Percentiles rank a stretch among this genome's conserved stretches.
Evolutionary conservation across 2,329 filamentous ascomycete genomes (phyloP).

Genomic region (Diaporthe ilicicola): DNA sequence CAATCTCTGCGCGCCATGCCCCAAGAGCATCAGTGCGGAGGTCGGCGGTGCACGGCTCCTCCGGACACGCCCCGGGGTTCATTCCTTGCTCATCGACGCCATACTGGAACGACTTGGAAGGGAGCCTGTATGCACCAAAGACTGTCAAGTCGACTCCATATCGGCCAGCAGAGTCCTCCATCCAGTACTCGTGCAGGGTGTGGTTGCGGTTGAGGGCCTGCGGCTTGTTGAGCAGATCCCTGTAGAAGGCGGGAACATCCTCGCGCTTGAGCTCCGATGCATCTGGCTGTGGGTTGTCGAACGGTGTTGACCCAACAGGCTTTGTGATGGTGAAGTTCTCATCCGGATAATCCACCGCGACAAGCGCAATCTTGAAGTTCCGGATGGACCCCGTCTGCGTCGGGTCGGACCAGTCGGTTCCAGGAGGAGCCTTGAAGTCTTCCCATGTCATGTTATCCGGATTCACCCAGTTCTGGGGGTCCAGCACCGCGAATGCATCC

Average conservation of each 20-base stretch:
- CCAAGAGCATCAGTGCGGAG: slow-evolving; percentile 58
- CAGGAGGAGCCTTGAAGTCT: slow-evolving; percentile 56
- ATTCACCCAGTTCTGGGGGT: slow-evolving; percentile 61
- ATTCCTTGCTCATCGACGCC: slow-evolving; percentile 55
- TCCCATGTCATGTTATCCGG: slow-evolving; percentile 63
- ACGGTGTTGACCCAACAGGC: slow-evolving; percentile 55
- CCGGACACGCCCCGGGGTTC: slow-evolving; percentile 55
- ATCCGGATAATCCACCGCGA: slow-evolving; percentile 61
- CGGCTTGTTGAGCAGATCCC: slow-evolving; percentile 59
- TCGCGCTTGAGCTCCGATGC: slow-evolving; percentile 51
- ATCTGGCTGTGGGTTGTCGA: slow-evolving; percentile 57
- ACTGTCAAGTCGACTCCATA: slow-evolving; percentile 62
- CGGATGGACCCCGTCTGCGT: slow-evolving; percentile 52
- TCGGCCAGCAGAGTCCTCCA: slow-evolving; percentile 61
- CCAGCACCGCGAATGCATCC: slow-evolving; percentile 58
- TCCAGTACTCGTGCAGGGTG: slow-evolving; percentile 66
- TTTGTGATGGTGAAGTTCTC: slow-evolving; percentile 58
- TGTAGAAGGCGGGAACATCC: slow-evolving; percentile 59
- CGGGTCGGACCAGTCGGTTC: slow-evolving; percentile 57
- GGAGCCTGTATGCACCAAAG: slow-evolving; percentile 61
- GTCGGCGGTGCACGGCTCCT: slow-evolving; percentile 53
- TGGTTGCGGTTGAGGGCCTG: slow-evolving; percentile 58
- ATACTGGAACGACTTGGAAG: slow-evolving; percentile 57
- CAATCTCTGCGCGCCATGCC: slow-evolving; percentile 60
- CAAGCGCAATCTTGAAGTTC: slow-evolving; percentile 65